Base-by-base conservation (phyloP, 306 rosid species). In the Prunus armeniaca region DNA sequence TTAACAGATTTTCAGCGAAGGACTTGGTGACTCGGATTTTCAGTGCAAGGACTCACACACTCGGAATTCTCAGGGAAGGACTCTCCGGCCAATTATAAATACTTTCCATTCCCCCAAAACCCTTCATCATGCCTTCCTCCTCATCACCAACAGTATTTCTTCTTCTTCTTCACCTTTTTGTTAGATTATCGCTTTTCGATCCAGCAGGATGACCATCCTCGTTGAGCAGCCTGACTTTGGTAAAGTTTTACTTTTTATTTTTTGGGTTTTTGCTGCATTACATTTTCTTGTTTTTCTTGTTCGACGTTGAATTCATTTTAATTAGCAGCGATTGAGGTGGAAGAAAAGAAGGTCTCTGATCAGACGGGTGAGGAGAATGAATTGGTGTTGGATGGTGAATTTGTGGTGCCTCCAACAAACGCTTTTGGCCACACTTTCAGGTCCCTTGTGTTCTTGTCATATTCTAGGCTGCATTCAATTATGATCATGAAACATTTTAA, bases 361-460 rank as follows among this genome's bases (percentile, higher is more conserved):
- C 43, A 34, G 25, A n/a, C 45, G 6, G 65, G 43, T 18, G 80
- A 84, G 79, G 89, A 80, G 85, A 77, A 72, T 43, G 91, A 87
- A 49, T 28, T 91, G 72, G 76, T 69, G 62, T 71, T 88, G 76
- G 93, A 83, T 5, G 93, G 88, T 78, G 92, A 80, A 57, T 89
- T 89, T 84, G 77, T 50, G 67, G 82, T 83, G 54, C 91, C 97
- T 72, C 61, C 77, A 3, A 61, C 83, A 65, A 91, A 89, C 54
- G 81, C 97, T 22, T 91, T 91, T 75, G 97, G 97, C 15, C 90
- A 79, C 68, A 82, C 82, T 9, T 91, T 89, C 73, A 91, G 97
- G 97, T 91, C 45, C 60, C 20, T 15, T 12, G 7, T 49, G 28
- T 22, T 56, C 15, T 56, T 56, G 14, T 7, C 62, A 56, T 56